Evolutionary conservation across 2,329 filamentous ascomycete species (phyloP), one percentile per base, ranked within the genome.

Genomic region (Coniochaeta sp.): DNA sequence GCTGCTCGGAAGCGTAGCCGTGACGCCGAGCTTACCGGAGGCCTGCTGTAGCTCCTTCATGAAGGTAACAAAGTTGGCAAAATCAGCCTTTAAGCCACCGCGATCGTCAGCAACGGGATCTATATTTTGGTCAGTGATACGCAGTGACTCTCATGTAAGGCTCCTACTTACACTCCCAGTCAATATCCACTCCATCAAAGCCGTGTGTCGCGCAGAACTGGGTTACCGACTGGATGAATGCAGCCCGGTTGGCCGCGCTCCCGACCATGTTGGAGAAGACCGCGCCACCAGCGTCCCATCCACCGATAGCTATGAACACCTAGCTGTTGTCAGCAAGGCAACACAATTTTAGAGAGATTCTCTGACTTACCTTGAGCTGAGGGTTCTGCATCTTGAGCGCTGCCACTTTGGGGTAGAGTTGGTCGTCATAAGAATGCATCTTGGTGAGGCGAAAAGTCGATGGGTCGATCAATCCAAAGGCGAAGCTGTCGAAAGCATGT

Each of bases 11-110:
- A 60, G 44, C 7, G 65, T 63, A 3, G 57, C 55, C 7, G 64
- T 64, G 36, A 65, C 60, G 1, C 62, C 60, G 8, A 65, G 14
- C 38, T 52, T 38, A 4, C 16, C 36, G 24, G 54, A 12, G 7
- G 50, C 22, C 7, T 54, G 50, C 10, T n/a, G 44, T 28, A 8
- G 79, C 81, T 74, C 80, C 87, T 84, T 67, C n/a, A 65, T 22
- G 16, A 68, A 47, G 3, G 16, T 17, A 10, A 64, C 55, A 36
- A 56, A 66, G 55, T 68, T 68, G 10, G 52, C 32, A 2, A 32
- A 57, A 54, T 68, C 67, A 3, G 60, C 55, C 6, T 32, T 8
- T 5, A 62, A 52, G 9, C 67, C 66, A 16, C 65, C 61, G 12
- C 66, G 61, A 56, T 68, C 66, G 5, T 56, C 26, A 22, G 66